These are phyloP conservation scores for Auxenochlorella pyrenoidosa DNA, from an alignment of 139 green algal genomes.

Conservation along the genomic window DNA sequence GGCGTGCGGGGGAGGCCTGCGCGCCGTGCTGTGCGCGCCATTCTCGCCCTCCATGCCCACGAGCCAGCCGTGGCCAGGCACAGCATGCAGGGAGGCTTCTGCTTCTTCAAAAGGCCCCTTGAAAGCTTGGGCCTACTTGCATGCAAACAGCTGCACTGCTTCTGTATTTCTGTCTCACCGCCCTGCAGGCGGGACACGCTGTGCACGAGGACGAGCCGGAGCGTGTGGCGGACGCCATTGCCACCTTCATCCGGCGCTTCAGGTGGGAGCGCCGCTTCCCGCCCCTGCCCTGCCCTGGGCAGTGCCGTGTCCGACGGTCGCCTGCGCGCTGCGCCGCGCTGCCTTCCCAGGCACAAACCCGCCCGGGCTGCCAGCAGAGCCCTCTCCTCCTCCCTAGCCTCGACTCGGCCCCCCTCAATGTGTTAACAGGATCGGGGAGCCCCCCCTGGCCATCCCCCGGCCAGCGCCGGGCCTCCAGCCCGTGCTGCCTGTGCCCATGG, in stretches of 20 bases:
- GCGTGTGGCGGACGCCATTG: conserved; percentile 68
- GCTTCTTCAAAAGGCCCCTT: not conserved
- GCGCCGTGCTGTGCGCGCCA: too few species aligned
- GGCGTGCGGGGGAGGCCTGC: too few species aligned
- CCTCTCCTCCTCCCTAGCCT: too few species aligned
- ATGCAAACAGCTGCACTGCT: too few species aligned
- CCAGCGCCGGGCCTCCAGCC: conserved; percentile 45
- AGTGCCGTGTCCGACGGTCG: too few species aligned
- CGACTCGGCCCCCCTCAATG: too few species aligned
- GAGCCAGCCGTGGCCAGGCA: too few species aligned
- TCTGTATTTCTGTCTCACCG: not conserved
- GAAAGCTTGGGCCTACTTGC: too few species aligned
- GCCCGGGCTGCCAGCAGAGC: too few species aligned
- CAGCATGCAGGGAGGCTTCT: too few species aligned
- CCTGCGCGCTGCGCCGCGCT: not conserved
- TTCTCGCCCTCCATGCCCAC: too few species aligned
- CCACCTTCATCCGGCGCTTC: conserved; percentile 81
- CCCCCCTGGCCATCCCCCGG: conserved; percentile 59
- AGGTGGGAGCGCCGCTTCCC: not conserved
- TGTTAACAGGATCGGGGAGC: conserved; percentile 51
- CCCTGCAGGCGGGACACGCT: conserved; percentile 83
- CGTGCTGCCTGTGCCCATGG: conserved; percentile 60
- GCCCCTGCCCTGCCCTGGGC: not conserved
- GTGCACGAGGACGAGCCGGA: conserved; percentile 92
- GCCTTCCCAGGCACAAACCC: too few species aligned